Percentiles rank a stretch among this genome's conserved stretches.
These are phyloP conservation scores for Panicum virgatum DNA, from an alignment of 202 grass and related monocot species.

Conservation along the genomic window DNA sequence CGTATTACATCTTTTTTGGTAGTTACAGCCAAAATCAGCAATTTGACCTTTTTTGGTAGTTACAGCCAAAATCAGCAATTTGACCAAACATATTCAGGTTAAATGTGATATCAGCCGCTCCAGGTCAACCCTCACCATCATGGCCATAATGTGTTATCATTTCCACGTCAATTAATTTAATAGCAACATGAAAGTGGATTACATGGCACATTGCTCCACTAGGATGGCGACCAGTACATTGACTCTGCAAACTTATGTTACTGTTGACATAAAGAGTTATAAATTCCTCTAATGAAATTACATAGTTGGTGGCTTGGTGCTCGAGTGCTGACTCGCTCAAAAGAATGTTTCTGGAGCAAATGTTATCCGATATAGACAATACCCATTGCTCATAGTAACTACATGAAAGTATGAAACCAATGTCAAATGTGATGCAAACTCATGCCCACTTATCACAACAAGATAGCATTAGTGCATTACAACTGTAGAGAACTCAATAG, in stretches of 20 bases:
- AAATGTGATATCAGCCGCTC: conserved; percentile 8
- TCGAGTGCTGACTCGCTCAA: neutral
- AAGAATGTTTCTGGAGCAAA: conserved; percentile 8
- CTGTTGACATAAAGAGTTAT: neutral
- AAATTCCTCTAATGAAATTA: conserved; percentile 20
- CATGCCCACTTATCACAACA: neutral
- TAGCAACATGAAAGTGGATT: neutral
- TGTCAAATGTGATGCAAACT: neutral
- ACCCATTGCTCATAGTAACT: neutral
- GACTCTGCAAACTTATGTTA: neutral
- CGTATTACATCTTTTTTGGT: neutral
- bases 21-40: neutral
- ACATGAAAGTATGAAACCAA: neutral
- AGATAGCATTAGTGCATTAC: neutral
- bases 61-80: neutral
- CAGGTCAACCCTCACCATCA: conserved; percentile 2
- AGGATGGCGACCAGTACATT: conserved; percentile 3
- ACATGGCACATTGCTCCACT: neutral
- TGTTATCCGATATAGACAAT: neutral
- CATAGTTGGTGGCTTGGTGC: neutral
- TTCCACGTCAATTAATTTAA: neutral
- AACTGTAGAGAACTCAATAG: neutral
- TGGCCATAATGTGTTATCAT: neutral
- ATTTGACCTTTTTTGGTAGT: neutral
- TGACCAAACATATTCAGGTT: neutral